Evolutionary conservation across 2,329 filamentous ascomycete genomes (phyloP).

Genomic region (Uncinocarpus reesii): DNA sequence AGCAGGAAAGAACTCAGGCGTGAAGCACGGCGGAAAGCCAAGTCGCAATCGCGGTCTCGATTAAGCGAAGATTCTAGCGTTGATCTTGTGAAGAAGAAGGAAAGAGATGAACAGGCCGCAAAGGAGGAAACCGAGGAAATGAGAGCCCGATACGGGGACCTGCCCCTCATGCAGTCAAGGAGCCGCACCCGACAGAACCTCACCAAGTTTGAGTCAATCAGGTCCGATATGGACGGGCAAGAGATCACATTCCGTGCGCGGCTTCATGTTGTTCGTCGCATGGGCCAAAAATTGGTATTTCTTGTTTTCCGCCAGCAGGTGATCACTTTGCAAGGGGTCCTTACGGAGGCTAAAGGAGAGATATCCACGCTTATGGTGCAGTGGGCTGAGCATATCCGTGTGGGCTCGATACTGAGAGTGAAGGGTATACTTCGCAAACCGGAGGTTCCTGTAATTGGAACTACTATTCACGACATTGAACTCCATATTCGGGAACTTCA

Average conservation of each 20-base stretch:
- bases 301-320: constrained; percentile 77
- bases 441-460: constrained; percentile 62
- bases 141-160: constrained; percentile 48
- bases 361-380: constrained; percentile 67
- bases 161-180: constrained; percentile 50
- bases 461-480: constrained; percentile 66
- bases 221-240: constrained; percentile 45
- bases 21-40: constrained; percentile 29
- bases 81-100: constrained; percentile 25
- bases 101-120: constrained; percentile 38
- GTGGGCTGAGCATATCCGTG: constrained; percentile 73
- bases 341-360: constrained; percentile 50
- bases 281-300: constrained; percentile 76
- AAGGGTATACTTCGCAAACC: constrained; percentile 63
- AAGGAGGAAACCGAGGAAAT: constrained; percentile 50
- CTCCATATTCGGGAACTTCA: constrained; percentile 58
- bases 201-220: constrained; percentile 43
- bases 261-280: constrained; percentile 66
- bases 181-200: constrained; percentile 41
- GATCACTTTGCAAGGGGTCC: constrained; percentile 71
- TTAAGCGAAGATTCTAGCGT: constrained; percentile 33
- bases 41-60: constrained; percentile 26
- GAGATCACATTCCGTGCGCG: constrained; percentile 59
- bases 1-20: constrained; percentile 41
- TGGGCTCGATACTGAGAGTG: constrained; percentile 69